Conservation (phyloP, 352 stramenopile genomes). For the Globisporangium cylindrosporum region DNA sequence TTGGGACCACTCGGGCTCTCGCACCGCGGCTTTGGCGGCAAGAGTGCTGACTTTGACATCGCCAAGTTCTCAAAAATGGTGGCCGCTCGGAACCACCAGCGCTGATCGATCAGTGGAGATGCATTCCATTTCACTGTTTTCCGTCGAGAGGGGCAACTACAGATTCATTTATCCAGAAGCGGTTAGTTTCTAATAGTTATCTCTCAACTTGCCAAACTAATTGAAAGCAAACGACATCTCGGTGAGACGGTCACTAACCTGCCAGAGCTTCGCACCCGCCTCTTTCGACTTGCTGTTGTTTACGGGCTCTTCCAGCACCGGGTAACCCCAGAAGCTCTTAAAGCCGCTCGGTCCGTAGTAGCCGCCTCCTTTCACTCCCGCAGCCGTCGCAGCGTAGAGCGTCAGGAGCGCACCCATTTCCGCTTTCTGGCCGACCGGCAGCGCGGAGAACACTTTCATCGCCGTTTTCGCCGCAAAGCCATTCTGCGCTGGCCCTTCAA, state of each 20-base stretch:
- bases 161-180: too few species aligned
- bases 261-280: slow-evolving; percentile 31
- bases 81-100: background rate
- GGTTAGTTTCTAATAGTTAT: too few species aligned
- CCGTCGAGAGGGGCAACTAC: too few species aligned
- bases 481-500: slow-evolving; percentile 24
- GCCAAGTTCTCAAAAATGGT: slow-evolving; percentile 12
- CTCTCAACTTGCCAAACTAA: too few species aligned
- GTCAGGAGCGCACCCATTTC: slow-evolving; percentile 41
- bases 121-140: too few species aligned
- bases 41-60: slow-evolving; percentile 7
- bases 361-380: slow-evolving; percentile 23
- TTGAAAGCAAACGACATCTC: slow-evolving; percentile 20
- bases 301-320: slow-evolving; percentile 28
- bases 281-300: slow-evolving; percentile 29
- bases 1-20: background rate
- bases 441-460: slow-evolving; percentile 25
- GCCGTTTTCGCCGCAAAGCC: slow-evolving; percentile 29
- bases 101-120: too few species aligned
- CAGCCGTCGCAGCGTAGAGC: slow-evolving; percentile 39
- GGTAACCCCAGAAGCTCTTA: slow-evolving; percentile 28
- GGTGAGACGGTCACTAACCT: slow-evolving; percentile 38
- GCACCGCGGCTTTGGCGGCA: background rate
- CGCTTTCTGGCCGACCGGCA: slow-evolving; percentile 38
- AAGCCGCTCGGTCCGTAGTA: slow-evolving; percentile 34